Base-by-base conservation (phyloP, 192 early-diverging fungal species). In the Rhizoclosmatium globosum region DNA sequence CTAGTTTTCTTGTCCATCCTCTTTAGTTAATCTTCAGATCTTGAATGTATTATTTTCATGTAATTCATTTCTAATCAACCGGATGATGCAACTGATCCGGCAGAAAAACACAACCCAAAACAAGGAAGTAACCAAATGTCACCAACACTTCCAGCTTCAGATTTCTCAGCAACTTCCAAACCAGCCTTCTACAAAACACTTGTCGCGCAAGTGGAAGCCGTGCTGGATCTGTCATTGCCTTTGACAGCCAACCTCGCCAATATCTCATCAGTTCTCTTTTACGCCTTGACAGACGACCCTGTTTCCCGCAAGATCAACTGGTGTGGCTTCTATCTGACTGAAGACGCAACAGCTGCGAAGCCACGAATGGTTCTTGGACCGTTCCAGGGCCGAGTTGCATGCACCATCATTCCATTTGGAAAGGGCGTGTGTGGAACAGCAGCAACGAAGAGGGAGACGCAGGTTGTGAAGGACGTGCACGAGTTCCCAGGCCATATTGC, bases 381-480 rank as follows among this genome's bases (percentile, higher is more conserved):
- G 46, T 98, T 98, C 85, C 95, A 98, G 77, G 96, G 67, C 42
- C 76, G 79, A 31, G 85, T 95, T 0, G 96, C 96, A 4, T 98
- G 96, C 81, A 95, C 94, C 3, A 85, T 90, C 23, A 98, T 98
- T 67, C 83, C 81, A 17, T 89, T 95, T 77, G 93, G 93, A 21
- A 89, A 89, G 39, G 96, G 96, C 19, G 96, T 98, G n/a, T 96
- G 95, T 80, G 96, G 95, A 21, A 88, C 93, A 3, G 93, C 95
- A 0, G 95, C 95, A 2, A 69, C 71, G n/a, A 81, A 84, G 48
- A 72, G 79, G 17, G 11, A 70, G 45, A 88, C 92, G 0, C 80
- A 92, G 50, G 75, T 97, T 2, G 92, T 98, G 44, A 76, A 81
- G 47, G 91, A 98, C 74, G 95, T 96, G 44, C 92, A 94, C 78